These are phyloP conservation scores for Hyaloscypha bicolor DNA, from an alignment of 495 filamentous ascomycete genomes.

Conservation along the genomic window DNA sequence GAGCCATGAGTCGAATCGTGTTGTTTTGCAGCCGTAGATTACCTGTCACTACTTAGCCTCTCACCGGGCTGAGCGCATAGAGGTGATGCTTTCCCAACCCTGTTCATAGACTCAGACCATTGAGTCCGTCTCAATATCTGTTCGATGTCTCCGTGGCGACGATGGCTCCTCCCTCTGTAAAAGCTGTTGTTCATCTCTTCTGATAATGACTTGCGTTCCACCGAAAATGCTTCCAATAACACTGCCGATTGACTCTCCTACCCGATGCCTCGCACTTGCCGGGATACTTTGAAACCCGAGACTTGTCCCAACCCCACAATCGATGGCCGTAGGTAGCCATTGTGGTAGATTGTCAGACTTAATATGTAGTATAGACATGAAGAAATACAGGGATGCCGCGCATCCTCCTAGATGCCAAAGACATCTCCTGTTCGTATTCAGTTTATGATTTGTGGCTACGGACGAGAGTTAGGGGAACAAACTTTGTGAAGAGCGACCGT, in stretches of 20 bases:
- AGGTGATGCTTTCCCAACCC: too few species aligned
- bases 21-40: too few species aligned
- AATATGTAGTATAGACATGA: conserved; percentile 5
- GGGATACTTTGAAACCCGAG: conserved; percentile 3
- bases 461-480: not conserved
- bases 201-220: not conserved
- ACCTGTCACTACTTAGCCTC: too few species aligned
- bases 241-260: not conserved
- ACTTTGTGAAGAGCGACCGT: not conserved
- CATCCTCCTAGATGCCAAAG: conserved; percentile 3
- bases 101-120: too few species aligned
- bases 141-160: not conserved
- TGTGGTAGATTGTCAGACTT: conserved; percentile 7
- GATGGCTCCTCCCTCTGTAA: not conserved
- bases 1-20: too few species aligned
- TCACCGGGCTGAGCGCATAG: too few species aligned
- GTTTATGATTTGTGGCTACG: not conserved
- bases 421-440: not conserved
- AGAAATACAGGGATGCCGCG: not conserved
- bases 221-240: not conserved
- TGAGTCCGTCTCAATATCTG: not conserved
- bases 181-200: not conserved
- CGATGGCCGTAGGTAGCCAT: not conserved
- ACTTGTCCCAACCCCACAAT: conserved; percentile 2
- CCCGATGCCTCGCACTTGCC: not conserved